Evolutionary conservation across 306 rosid species (phyloP).

Genomic region (Leucaena leucocephala): DNA sequence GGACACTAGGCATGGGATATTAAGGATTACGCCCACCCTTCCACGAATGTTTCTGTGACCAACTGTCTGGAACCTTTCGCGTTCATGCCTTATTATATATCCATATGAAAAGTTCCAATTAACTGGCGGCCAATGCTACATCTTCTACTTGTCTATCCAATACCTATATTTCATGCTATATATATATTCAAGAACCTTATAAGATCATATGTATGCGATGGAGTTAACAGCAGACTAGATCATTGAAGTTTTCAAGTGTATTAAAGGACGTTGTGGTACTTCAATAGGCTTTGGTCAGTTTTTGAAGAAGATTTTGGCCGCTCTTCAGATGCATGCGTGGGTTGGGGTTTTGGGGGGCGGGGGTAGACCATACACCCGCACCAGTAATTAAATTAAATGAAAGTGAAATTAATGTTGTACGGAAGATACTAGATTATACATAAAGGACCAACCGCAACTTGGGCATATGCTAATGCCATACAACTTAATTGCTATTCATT

Average conservation of each 20-base stretch:
- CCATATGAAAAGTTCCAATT: neutral
- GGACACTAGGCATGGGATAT: neutral
- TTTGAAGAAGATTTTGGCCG: neutral
- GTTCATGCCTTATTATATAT: no score
- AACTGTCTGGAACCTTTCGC: neutral
- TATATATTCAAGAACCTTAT: no score
- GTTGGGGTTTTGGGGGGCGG: neutral
- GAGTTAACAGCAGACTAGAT: neutral
- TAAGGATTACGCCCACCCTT: neutral
- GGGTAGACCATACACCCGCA: no score
- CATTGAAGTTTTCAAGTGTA: no score
- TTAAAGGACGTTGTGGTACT: neutral
- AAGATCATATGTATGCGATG: neutral
- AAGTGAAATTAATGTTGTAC: no score
- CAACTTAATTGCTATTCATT: no score
- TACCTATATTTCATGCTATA: neutral
- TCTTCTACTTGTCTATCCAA: neutral
- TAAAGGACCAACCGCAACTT: no score
- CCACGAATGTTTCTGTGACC: neutral
- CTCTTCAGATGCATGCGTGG: conserved; percentile 32
- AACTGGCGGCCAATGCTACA: neutral
- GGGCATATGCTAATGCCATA: no score
- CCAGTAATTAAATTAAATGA: no score
- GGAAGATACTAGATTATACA: no score
- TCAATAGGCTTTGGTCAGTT: neutral